Conservation (phyloP, 225 moss, liverwort and hornwort species). For the Marchantia polymorpha region DNA sequence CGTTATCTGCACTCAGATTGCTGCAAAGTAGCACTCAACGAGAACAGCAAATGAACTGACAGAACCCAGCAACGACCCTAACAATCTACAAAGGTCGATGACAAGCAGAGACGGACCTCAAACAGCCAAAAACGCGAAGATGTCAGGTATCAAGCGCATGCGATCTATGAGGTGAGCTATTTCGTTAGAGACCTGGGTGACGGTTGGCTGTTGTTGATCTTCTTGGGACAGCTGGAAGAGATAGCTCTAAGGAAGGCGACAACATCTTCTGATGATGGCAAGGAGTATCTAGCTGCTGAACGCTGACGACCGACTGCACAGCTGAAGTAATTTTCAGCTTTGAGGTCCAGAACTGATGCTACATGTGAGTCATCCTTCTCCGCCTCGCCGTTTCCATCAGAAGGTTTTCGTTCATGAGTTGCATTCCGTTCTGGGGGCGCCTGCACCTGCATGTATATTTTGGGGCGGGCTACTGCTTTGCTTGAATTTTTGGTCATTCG, state of each 20-base stretch:
- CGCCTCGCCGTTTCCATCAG: conserved; percentile 16
- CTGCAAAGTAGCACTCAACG: neutral
- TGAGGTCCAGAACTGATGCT: conserved; percentile 66
- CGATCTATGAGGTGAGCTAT: neutral
- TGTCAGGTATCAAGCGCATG: neutral
- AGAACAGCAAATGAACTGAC: neutral
- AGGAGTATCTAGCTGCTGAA: conserved; percentile 80
- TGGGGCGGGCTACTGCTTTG: conserved; percentile 68
- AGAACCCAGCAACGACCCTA: neutral
- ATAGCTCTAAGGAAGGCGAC: conserved; percentile 63
- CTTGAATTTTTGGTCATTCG: conserved; percentile 55
- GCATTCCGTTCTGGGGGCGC: conserved; percentile 23
- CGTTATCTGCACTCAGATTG: neutral
- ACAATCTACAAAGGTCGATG: neutral
- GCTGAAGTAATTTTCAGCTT: conserved; percentile 77
- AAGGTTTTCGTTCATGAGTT: conserved; percentile 20
- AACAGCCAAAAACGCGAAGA: neutral
- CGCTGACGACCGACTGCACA: conserved; percentile 83
- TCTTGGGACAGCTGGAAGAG: conserved; percentile 29
- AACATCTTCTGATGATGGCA: conserved; percentile 72
- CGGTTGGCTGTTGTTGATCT: neutral
- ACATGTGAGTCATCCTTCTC: conserved; percentile 21
- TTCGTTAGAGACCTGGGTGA: neutral
- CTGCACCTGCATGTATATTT: conserved; percentile 23
- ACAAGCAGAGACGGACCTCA: neutral